These are phyloP conservation scores for Globisporangium okanoganense DNA, from an alignment of 352 stramenopile species.

Conservation along the genomic window DNA sequence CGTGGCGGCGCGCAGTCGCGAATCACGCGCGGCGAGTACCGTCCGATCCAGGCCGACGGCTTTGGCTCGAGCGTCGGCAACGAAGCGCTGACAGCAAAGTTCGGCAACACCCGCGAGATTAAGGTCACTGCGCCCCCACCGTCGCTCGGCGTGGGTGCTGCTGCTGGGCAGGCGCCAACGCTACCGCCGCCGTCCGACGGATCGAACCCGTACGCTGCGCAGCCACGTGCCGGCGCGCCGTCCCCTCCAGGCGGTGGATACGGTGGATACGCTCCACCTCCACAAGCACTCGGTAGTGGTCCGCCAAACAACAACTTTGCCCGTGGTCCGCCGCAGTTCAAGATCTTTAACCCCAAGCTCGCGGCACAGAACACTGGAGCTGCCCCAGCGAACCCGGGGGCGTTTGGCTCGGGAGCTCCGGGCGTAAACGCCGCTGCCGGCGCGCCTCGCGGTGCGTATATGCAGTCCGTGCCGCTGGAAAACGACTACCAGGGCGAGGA, in stretches of 20 bases:
- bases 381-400: conserved; percentile 13
- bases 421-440: conserved; percentile 8
- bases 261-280: conserved; percentile 15
- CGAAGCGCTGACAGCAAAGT: conserved; percentile 85
- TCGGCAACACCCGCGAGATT: conserved; percentile 81
- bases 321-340: conserved; percentile 67
- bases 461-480: conserved; percentile 31
- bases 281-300: not conserved
- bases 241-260: conserved; percentile 29
- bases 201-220: conserved; percentile 59
- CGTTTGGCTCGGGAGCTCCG: conserved; percentile 22
- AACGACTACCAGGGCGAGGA: conserved; percentile 35
- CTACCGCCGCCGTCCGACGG: conserved; percentile 20
- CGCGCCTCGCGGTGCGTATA: conserved; percentile 9
- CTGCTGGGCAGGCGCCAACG: conserved; percentile 13
- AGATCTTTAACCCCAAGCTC: conserved; percentile 85
- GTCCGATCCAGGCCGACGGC: conserved; percentile 83
- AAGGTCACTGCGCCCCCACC: conserved; percentile 79
- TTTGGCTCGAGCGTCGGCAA: conserved; percentile 90
- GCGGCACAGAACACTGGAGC: conserved; percentile 26
- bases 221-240: conserved; percentile 19
- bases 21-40: conserved; percentile 68
- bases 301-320: conserved; percentile 11
- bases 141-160: conserved; percentile 10
- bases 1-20: conserved; percentile 38